A percentile compares a stretch with the other conserved stretches of the same genome.
Conservation (phyloP, 176 grass and related monocot genomes). For the Carex kokanica region DNA sequence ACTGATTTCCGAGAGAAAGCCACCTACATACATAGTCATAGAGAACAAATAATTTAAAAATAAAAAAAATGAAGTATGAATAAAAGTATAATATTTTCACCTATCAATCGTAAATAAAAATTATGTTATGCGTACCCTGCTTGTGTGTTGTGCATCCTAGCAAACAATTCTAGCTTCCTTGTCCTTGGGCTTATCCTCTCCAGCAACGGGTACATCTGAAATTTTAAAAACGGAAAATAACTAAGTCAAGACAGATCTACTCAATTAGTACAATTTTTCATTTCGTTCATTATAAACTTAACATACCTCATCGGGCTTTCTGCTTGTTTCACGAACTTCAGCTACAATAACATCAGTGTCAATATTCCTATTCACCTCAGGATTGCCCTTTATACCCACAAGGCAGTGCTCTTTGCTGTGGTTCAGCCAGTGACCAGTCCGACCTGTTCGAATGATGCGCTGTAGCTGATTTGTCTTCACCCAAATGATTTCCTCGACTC, state of each 20-base stretch:
- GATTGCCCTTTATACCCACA: slow-evolving; percentile 95
- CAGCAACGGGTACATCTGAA: slow-evolving; percentile 95
- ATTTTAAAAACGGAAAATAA: background rate
- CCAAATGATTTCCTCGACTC: slow-evolving; percentile 99
- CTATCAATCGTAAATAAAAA: background rate
- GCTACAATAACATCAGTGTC: slow-evolving; percentile 98
- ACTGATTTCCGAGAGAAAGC: slow-evolving; percentile 92
- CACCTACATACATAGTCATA: slow-evolving; percentile 40
- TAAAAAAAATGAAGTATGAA: background rate
- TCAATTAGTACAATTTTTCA: background rate
- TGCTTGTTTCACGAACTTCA: slow-evolving; percentile 97
- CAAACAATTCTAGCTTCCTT: slow-evolving; percentile 94
- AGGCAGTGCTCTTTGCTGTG: slow-evolving; percentile 99
- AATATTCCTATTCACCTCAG: slow-evolving; percentile 93
- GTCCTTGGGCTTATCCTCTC: slow-evolving; percentile 97
- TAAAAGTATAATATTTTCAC: background rate
- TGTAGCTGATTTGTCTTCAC: slow-evolving; percentile 99
- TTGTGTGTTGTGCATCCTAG: slow-evolving; percentile 99
- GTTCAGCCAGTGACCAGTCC: slow-evolving; percentile 98
- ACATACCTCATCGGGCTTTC: slow-evolving; percentile 97
- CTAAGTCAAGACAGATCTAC: background rate
- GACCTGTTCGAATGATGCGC: slow-evolving; percentile 93
- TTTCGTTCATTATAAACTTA: background rate
- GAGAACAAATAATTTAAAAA: background rate
- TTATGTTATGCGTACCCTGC: slow-evolving; percentile 45